A percentile compares a stretch with the other conserved stretches of the same genome.
phyloP scores from a whole-genome alignment of 257 asterid genomes.

The Fraxinus excelsior region DNA sequence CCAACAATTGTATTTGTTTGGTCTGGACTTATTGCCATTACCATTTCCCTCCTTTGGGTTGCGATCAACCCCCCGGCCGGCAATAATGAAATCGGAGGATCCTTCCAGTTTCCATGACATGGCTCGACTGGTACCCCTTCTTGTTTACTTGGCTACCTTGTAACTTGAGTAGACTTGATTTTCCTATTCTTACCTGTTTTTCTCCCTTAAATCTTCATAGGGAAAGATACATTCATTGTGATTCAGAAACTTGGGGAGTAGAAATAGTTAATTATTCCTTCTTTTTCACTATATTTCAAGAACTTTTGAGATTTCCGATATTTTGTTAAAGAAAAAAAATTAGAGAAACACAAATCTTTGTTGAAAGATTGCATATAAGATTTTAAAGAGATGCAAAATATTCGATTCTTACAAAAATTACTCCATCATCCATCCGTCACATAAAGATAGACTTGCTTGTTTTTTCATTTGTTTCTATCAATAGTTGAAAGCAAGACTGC shows the following conservation, averaged over 20 bases:
- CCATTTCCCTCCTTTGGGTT: constrained; percentile 22
- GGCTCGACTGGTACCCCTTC: background rate
- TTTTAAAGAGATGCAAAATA: no score
- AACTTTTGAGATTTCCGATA: background rate
- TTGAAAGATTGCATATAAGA: no score
- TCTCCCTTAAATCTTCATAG: no score
- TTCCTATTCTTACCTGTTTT: background rate
- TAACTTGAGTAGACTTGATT: background rate
- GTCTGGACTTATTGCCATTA: constrained; percentile 24
- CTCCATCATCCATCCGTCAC: no score
- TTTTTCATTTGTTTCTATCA: no score
- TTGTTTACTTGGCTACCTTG: background rate
- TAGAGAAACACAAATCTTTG: no score
- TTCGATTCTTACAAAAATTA: no score
- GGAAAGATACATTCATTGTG: background rate
- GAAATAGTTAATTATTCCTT: background rate
- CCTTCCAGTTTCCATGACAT: constrained; percentile 23
- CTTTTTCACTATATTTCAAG: background rate
- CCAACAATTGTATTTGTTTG: constrained; percentile 23
- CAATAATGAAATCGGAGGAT: constrained; percentile 14
- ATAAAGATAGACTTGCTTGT: no score
- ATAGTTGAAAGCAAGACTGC: no score
- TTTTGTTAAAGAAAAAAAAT: no score
- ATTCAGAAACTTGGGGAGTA: background rate
- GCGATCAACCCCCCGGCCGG: constrained; percentile 19